phyloP scores from a whole-genome alignment of 2,329 filamentous ascomycete species.

The Aspergillus sp. region DNA sequence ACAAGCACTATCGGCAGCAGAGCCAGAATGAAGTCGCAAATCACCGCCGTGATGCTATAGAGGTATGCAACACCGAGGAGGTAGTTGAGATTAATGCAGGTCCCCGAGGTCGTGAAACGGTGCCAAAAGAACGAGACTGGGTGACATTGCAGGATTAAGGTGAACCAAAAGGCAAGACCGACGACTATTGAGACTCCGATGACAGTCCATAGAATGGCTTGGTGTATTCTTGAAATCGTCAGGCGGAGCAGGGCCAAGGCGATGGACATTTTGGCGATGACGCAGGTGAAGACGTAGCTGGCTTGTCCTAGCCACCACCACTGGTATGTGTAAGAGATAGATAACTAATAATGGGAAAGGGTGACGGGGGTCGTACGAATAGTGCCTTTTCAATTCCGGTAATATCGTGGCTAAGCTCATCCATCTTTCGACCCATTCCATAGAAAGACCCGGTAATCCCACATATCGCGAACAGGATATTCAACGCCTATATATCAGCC shows the following conservation, averaged over 20 bases:
- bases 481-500: neutral
- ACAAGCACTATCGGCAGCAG: neutral
- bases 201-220: neutral
- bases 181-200: neutral
- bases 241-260: neutral
- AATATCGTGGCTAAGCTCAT: neutral
- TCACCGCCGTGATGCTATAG: neutral
- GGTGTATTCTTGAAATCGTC: neutral
- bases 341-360: neutral
- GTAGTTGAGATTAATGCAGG: neutral
- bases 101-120: neutral
- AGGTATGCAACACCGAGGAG: neutral
- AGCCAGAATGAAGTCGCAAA: neutral
- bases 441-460: neutral
- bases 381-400: neutral
- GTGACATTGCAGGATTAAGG: neutral
- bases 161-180: neutral
- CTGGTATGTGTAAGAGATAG: neutral
- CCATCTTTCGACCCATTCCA: neutral
- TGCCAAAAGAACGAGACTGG: neutral
- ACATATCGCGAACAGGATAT: neutral
- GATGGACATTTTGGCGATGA: neutral
- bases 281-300: neutral
- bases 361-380: neutral
- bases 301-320: neutral